Base-by-base conservation (phyloP, 805 yeast genomes). In the Myxozyma lipomycoides region DNA sequence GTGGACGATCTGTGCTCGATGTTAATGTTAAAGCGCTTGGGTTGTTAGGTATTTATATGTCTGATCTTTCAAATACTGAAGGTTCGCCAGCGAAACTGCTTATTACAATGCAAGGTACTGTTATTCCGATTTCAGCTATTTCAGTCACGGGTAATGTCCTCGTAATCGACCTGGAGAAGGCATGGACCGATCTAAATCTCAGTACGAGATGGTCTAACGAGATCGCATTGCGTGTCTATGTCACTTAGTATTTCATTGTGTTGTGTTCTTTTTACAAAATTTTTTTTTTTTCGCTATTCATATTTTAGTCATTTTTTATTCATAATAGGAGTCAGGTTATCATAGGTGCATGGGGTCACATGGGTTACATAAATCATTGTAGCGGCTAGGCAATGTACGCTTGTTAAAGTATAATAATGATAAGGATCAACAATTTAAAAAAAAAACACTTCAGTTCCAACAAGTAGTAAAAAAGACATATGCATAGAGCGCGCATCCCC, bases 31-130 rank as follows among this genome's bases (percentile, higher is more conserved):
- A 52, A 32, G 59, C 41, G 2, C 46, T 55, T 10, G 59, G 59
- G 15, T 38, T 40, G 15, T 40, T 55, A 2, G 56, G 56, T 3
- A 24, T 52, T 19, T 52, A 52, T 21, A 45, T 52, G 12, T 49
- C 56, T 25, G 56, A 49, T 12, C 30, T 49, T 21, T 30, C 42
- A 4, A 17, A 18, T 6, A n/a, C 22, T 9, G 23, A 43, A 22
- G 38, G 21, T 2, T 34, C 48, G 5, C 40, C 48, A 10, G 36
- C 45, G 32, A 42, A 42, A 25, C 23, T 55, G 38, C 39, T 55
- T 10, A 44, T 55, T 19, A 55, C 59, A 7, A 52, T 55, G 21
- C 59, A 55, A 43, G 59, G 59, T 9, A 15, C 28, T 3, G 59
- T 55, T 3, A 22, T 55, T 43, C 59, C 59, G 10, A 6, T 52